Base-by-base conservation (phyloP, 805 yeast genomes). In the Yarrowia hollandica region DNA sequence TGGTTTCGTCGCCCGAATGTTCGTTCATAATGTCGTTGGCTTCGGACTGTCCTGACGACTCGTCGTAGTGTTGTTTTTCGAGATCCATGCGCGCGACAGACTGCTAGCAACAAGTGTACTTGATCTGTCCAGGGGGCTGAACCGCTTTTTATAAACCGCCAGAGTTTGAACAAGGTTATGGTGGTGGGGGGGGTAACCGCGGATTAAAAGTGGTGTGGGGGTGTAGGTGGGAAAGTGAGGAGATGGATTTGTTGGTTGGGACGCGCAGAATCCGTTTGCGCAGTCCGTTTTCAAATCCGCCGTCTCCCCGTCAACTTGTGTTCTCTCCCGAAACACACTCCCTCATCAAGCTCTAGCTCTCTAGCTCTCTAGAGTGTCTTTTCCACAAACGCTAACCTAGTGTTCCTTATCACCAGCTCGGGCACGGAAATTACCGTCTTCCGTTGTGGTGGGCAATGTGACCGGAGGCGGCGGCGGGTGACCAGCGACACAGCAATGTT, bases 21-120 rank as follows among this genome's bases (percentile, higher is more conserved):
- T 33, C 41, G 41, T 48, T 48, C 35, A 44, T 42, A 7, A 42
- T 44, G 12, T 44, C 52, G 52, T 28, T 28, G 5, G 35, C 35
- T 19, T 44, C 52, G 9, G 52, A 44, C 25, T 44, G 52, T 14
- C 35, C 52, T 15, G 52, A 44, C n/a, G 52, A 44, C 35, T 28
- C 52, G 52, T 44, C 52, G 35, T 44, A 28, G 25, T 44, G 52
- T 19, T 44, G 52, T 19, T 44, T 44, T 28, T 44, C 52, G 35
- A 44, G 52, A 28, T 44, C 52, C 52, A 44, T 44, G 35, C n/a
- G n/a, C n/a, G n/a, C n/a, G n/a, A n/a, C n/a, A n/a, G n/a, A n/a
- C n/a, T n/a, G n/a, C n/a, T n/a, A n/a, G n/a, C n/a, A n/a, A n/a
- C n/a, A n/a, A n/a, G n/a, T n/a, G n/a, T n/a, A n/a, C n/a, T n/a